Evolutionary conservation across 768 basidiomycete genomes (phyloP).

Genomic region (Galerina sulciceps): DNA sequence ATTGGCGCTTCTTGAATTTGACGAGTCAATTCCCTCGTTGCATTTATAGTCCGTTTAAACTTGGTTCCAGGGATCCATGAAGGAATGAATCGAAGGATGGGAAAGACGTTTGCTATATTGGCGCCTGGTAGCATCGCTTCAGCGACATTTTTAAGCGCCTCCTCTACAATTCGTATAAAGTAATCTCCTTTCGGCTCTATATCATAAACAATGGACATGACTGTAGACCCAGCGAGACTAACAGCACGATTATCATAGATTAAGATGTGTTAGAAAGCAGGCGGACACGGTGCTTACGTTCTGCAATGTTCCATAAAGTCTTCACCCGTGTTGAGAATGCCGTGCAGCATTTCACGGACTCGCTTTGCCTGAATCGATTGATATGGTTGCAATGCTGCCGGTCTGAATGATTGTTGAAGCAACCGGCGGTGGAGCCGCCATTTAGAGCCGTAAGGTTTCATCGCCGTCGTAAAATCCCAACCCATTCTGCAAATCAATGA

Average conservation of each 20-base stretch:
- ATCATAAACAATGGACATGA: constrained; percentile 17
- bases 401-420: constrained; percentile 31
- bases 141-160: neutral
- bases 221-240: constrained; percentile 12
- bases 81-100: constrained; percentile 16
- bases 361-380: constrained; percentile 26
- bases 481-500: constrained; percentile 27
- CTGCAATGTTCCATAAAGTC: constrained; percentile 10
- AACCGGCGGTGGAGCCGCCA: constrained; percentile 34
- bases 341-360: constrained; percentile 20
- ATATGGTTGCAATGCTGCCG: constrained; percentile 19
- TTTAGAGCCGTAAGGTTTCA: constrained; percentile 31
- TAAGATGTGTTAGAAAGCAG: too few relatives aligned
- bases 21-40: constrained; percentile 2
- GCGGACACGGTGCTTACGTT: constrained; percentile 6
- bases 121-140: constrained; percentile 13
- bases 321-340: constrained; percentile 11
- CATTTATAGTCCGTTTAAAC: constrained; percentile 9
- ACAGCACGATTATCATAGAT: too few relatives aligned
- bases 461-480: constrained; percentile 31
- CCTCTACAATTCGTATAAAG: constrained; percentile 16
- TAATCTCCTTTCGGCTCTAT: constrained; percentile 14
- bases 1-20: too few relatives aligned
- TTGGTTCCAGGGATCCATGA: constrained; percentile 19
- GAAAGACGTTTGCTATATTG: constrained; percentile 13